Base-by-base conservation (phyloP, 441 rosid species). In the Croton laevigatus region DNA sequence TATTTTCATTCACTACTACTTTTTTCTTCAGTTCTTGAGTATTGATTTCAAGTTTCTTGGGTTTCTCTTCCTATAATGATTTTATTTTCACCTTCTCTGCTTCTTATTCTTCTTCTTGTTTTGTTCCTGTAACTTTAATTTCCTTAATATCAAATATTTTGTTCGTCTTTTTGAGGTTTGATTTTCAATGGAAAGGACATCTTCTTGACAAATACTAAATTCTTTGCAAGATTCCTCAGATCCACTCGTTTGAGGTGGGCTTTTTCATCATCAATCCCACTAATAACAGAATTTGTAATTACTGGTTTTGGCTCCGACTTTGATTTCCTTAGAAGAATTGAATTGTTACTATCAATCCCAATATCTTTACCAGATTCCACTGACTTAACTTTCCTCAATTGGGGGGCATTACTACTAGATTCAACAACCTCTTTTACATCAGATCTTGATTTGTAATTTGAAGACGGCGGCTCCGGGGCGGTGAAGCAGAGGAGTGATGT, bases 171-270 rank as follows among this genome's bases (percentile, higher is more conserved):
- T 46, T 69, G 27, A n/a, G 59, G 67, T 66, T 70, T 17, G 70
- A 34, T 32, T 59, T 61, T 37, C 48, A n/a, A 69, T 73, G 9
- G 88, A 68, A 71, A 85, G 79, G 44, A 70, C 72, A 68, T 71
- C 83, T 67, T 87, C 94, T 76, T 85, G 74, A 69, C 88, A 86
- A 8, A 84, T 82, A 64, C 78, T 84, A 34, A 88, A 72, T 65
- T 84, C 93, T 22, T 78, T 77, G 55, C 79, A 81, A 46, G 74
- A 71, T 59, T 79, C 81, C 16, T 85, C 91, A 71, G 84, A 76
- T 83, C 73, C 70, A 51, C 66, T 77, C 84, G 6, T 73, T 17
- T 77, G 76, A 5, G 62, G 78, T 60, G 80, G 82, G 0, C 78
- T 69, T 75, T 73, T 71, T 6, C 7, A 40, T 79, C 85, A 20